Evolutionary conservation across 371 early-diverging fungal genomes (phyloP), one percentile per base, ranked within the genome.

Genomic region (Smittium culicis): DNA sequence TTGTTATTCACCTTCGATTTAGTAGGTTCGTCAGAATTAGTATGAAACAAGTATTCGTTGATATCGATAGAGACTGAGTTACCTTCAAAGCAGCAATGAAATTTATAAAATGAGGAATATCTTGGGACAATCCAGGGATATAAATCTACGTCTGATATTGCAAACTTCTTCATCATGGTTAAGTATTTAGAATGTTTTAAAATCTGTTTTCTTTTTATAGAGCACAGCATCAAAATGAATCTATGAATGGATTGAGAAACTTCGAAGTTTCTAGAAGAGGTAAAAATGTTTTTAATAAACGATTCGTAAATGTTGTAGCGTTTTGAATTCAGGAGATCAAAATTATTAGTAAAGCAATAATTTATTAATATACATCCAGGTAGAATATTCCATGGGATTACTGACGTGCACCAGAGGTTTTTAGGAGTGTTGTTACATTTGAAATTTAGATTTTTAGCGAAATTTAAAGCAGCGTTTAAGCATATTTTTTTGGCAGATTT

Each of bases 41-140:
- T n/a, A n/a, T n/a, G n/a, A 45, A 45, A 45, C 45, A 57, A 57
- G 25, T 57, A 57, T 11, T 57, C 27, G 3, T 27, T 25, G 27
- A 57, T 25, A 57, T 57, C 57, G 25, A 57, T 14, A 57, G 57
- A n/a, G 5, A 25, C 5, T 3, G 3, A 57, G 25, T 57, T 57
- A 5, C n/a, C 27, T 57, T 57, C 27, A 5, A 14, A 14, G 25
- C 57, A 57, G 25, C 57, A 57, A 5, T 57, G 11, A 14, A 57
- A 11, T 14, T 11, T 5, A 25, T n/a, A 20, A 25, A 16, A 57
- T 20, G 57, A 57, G 14, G n/a, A 3, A 57, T 57, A 57, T 57
- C 57, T 57, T 57, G 57, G 57, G 5, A 57, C 27, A 57, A 57
- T 57, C 57, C 57, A 57, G 27, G 57, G 57, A 5, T 57, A 14